Conservation (phyloP, 129 eudicot genomes). For the carrot (Daucus carota) region DH1_v3.0 NC_030383.2:47145501-47146000, state of each 20-base stretch:
- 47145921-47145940: background rate
- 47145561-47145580: background rate
- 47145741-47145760: background rate
- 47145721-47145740: background rate
- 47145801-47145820: background rate
- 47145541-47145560: background rate
- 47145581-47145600: background rate
- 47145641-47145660: slow-evolving; percentile 4
- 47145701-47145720: background rate
- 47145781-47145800: background rate
- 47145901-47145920: background rate
- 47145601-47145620: background rate
- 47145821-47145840: background rate
- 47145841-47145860: background rate
- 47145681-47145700: background rate
- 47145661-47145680: slow-evolving; percentile 1
- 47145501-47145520: background rate
- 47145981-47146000: background rate
- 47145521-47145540: background rate
- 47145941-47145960: background rate
- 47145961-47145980: background rate
- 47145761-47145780: background rate
- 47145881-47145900: background rate
- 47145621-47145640: background rate
- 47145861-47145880: background rate